Evolutionary conservation across 2,329 filamentous ascomycete genomes (phyloP), one percentile per base, ranked within the genome.

Genomic region (Aspergillus luchuensis): DNA sequence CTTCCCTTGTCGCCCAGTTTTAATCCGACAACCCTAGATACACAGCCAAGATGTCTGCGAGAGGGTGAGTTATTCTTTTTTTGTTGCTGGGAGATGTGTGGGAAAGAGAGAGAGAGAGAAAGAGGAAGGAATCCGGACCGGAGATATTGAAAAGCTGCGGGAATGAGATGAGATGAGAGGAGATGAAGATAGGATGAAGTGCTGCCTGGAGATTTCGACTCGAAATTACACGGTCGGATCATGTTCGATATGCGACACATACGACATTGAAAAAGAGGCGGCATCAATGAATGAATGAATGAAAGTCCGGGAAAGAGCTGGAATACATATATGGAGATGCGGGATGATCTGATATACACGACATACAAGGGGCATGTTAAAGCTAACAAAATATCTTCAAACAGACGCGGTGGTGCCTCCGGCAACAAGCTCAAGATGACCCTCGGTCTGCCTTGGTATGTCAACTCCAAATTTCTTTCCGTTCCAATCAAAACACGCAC

Each of bases 371-470:
- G 33, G 5, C 5, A 28, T 28, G 7, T 1, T 36, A 25, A 56
- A n/a, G 63, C 69, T 73, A 65, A 71, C 66, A 15, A 53, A 56
- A 63, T 62, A 55, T 55, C 55, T 58, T 58, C 38, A 70, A 70
- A 72, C 71, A 86, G 85, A 80, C 84, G 86, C 78, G 85, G 92
- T 88, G 91, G 92, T 87, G 33, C 33, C 33, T 91, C 93, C 79
- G 95, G 95, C 89, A 96, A 96, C 91, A 99, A 99, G 91, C 91
- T 98, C 79, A 98, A 97, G 91, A 99, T 99, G 95, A 97, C 95
- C 82, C 92, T 99, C 84, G 95, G 92, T 97, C 92, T 99, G 78
- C 95, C 95, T 84, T 92, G 97, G 93, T 97, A 96, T 82, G 92
- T 91, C 77, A 66, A 38, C 61, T 58, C 63, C 60, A 61, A 41